Evolutionary conservation across 495 filamentous ascomycete genomes (phyloP), one percentile per base, ranked within the genome.

Genomic region (Ascodesmis nigricans): DNA sequence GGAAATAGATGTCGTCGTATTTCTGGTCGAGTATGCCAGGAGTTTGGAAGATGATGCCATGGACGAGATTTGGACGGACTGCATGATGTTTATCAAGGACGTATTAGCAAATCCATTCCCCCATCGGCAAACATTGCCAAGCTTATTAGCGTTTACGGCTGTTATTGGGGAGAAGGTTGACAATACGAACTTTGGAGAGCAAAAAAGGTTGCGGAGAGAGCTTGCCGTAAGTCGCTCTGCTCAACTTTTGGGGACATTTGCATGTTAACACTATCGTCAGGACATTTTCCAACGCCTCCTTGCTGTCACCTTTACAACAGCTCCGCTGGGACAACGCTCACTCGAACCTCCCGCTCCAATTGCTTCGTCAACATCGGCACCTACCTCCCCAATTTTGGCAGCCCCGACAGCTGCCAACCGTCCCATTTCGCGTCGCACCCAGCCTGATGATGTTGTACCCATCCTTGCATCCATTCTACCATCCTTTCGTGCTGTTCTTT

Each of bases 61-160:
- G 63, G 90, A 99, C 47, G 87, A 99, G 55, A 92, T 99, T 20
- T 99, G 87, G 87, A 60, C 67, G 23, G 90, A 99, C 47, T 95
- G 84, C 52, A 80, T 80, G 46, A 68, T 73, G 0, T 99, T 99
- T 54, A 53, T 95, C 27, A 73, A 69, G 34, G 90, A 95, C 54
- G 68, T 95, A 4, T 60, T 95, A 18, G 73, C 75, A 27, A 95
- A 99, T 53, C 90, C 90, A 2, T 78, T 99, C 44, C 90, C 87
- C 1, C 84, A 95, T 49, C 65, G 87, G 30, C 81, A 91, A 50
- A 82, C 78, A 14, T 60, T 99, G 15, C 80, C 90, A 4, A 71
- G 74, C 18, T 57, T 99, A 36, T 59, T 99, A 19, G 78, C 90
- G 41, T 90, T 95, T 43, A 77, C 77, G 5, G 77, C 78, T 2